A percentile compares a stretch with the other conserved stretches of the same genome.
phyloP scores from a whole-genome alignment of 108 stramenopile species.

The Cyclotella cryptica region DNA sequence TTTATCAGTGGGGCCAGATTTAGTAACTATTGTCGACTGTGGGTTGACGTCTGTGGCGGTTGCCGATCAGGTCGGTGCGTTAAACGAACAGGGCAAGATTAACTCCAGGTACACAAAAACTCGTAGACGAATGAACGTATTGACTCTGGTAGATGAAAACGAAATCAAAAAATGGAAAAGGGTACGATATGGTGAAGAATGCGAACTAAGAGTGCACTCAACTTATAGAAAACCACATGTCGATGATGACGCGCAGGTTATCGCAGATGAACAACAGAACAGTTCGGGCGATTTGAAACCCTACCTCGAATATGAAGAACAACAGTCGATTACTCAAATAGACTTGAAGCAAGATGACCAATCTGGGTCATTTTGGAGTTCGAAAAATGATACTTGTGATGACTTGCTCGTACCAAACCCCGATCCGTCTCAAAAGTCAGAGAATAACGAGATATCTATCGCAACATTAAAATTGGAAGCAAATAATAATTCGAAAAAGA shows the following conservation, averaged over 20 bases:
- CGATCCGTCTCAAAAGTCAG: neutral
- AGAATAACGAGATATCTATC: neutral
- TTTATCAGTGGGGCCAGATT: slow-evolving; percentile 52
- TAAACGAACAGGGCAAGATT: slow-evolving; percentile 29
- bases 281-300: neutral
- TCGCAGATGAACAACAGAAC: neutral
- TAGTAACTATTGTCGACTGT: slow-evolving; percentile 65
- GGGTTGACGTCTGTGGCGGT: slow-evolving; percentile 50
- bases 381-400: neutral
- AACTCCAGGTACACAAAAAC: slow-evolving; percentile 13
- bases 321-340: neutral
- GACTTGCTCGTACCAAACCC: neutral
- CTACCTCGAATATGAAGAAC: slow-evolving; percentile 4
- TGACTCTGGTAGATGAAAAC: slow-evolving; percentile 56
- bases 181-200: slow-evolving; percentile 50
- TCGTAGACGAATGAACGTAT: slow-evolving; percentile 56
- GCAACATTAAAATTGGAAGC: too few relatives aligned
- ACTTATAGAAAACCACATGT: slow-evolving; percentile 5
- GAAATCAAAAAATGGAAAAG: slow-evolving; percentile 65
- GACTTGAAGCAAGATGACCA: neutral
- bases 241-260: slow-evolving; percentile 2
- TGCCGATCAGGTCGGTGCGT: slow-evolving; percentile 34
- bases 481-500: neutral
- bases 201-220: slow-evolving; percentile 39
- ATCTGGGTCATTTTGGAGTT: slow-evolving; percentile 11